Evolutionary conservation across 2,329 filamentous ascomycete genomes (phyloP), one percentile per base, ranked within the genome.

Genomic region (Chrysoporthe cubensis): DNA sequence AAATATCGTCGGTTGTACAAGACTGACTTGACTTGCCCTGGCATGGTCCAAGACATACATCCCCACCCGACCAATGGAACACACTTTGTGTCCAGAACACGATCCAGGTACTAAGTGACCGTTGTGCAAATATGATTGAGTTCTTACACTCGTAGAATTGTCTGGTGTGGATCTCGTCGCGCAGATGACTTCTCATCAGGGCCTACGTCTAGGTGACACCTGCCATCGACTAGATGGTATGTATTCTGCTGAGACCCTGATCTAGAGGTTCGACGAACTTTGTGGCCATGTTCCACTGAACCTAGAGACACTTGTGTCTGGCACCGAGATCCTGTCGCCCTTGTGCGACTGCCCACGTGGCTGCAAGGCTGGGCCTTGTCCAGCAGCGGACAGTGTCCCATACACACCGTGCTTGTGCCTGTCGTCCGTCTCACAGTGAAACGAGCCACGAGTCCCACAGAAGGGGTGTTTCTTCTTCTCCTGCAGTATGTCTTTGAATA

Each of bases 381-480:
- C 4, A 21, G 26, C 50, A 21, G 50, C 11, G 26, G 50, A 54
- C 50, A 54, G 50, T 54, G 50, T 54, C 21, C 26, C 32, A 14
- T 32, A 54, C 50, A 54, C 50, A 54, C 50, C 50, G 50, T 54
- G 50, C 50, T 54, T 16, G 7, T 54, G 50, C 50, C 21, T 21
- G 50, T 32, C 50, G 50, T n/a, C 50, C 32, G 50, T 54, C 50
- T 54, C 26, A 54, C 26, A 32, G 50, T 54, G 50, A 54, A 54
- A 54, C 50, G 4, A 26, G 9, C 21, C 26, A 54, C 21, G 50
- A 54, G 50, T 54, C 50, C 21, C 21, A 26, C 48, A n/a, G n/a
- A 8, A 52, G 8, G 3, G 48, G 4, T 8, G 21, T 52, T 8
- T 52, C 8, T 13, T 13, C n/a, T 50, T n/a, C 21, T 4, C 50